Evolutionary conservation across 1,284 basidiomycete genomes (phyloP).

Genomic region (Cutaneotrichosporon sp.): DNA sequence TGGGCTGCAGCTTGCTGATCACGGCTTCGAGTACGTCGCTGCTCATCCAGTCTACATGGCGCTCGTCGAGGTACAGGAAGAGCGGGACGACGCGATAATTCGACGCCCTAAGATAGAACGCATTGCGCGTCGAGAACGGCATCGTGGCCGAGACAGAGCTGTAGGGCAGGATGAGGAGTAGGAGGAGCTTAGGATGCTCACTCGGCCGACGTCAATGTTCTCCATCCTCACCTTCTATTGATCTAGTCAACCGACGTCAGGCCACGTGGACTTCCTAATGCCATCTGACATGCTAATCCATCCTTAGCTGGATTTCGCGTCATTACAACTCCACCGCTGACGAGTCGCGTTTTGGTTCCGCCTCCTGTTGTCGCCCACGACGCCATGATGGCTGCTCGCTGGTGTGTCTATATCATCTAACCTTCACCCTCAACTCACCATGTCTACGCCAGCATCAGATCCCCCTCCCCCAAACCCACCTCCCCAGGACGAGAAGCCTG

Average conservation of each 20-base stretch:
- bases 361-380: conserved; percentile 7
- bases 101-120: conserved; percentile 47
- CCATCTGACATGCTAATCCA: neutral
- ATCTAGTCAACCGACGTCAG: conserved; percentile 13
- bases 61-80: conserved; percentile 50
- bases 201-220: neutral
- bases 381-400: conserved; percentile 5
- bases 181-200: neutral
- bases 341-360: conserved; percentile 28
- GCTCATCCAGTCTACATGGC: conserved; percentile 52
- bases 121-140: conserved; percentile 49
- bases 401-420: conserved; percentile 1
- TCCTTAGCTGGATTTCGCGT: neutral
- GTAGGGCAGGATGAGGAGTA: neutral
- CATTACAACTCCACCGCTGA: conserved; percentile 17
- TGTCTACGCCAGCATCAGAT: conserved; percentile 26
- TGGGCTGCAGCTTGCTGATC: conserved; percentile 41
- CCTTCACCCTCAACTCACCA: conserved; percentile 8
- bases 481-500: conserved; percentile 9
- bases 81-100: conserved; percentile 47
- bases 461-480: conserved; percentile 23
- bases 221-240: neutral
- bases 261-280: conserved; percentile 13
- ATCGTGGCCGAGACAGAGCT: conserved; percentile 19
- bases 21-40: conserved; percentile 44